Evolutionary conservation across 2,329 filamentous ascomycete species (phyloP).

Genomic region (Epichloe festucae): DNA sequence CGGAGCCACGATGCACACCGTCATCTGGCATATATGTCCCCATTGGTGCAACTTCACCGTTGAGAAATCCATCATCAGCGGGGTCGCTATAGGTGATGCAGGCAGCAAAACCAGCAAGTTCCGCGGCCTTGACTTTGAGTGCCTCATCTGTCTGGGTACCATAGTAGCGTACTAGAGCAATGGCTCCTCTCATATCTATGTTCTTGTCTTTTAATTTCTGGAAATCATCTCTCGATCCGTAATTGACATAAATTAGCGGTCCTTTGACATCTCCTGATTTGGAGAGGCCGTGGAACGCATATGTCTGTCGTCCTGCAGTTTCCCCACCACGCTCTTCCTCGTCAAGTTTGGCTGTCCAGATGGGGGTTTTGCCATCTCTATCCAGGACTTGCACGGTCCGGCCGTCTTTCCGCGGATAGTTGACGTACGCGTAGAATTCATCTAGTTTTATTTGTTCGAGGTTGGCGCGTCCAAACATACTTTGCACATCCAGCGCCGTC

Average conservation of each 20-base stretch:
- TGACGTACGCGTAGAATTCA: constrained; percentile 79
- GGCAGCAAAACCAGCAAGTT: constrained; percentile 72
- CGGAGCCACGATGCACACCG: constrained; percentile 69
- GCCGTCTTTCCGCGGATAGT: constrained; percentile 71
- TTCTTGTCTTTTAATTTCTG: constrained; percentile 55
- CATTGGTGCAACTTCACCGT: constrained; percentile 59
- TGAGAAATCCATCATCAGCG: constrained; percentile 64
- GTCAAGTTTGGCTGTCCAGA: constrained; percentile 73
- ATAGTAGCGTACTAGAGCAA: constrained; percentile 72
- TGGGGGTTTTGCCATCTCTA: constrained; percentile 43
- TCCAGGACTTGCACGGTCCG: constrained; percentile 71
- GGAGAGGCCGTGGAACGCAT: constrained; percentile 79
- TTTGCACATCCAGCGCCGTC: constrained; percentile 71
- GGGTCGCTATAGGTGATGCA: constrained; percentile 92
- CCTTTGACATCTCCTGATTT: constrained; percentile 77
- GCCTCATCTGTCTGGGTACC: constrained; percentile 60
- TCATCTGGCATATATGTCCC: constrained; percentile 72
- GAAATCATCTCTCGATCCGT: constrained; percentile 77
- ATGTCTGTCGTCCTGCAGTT: constrained; percentile 52
- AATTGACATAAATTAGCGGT: constrained; percentile 83
- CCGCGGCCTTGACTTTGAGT: constrained; percentile 81
- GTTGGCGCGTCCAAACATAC: constrained; percentile 56
- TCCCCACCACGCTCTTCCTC: constrained; percentile 58
- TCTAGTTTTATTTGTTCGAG: constrained; percentile 68
- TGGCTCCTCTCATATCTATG: constrained; percentile 63